Base-by-base conservation (phyloP, 2,329 filamentous ascomycete genomes). In the Pseudohalonectria lignicola region DNA sequence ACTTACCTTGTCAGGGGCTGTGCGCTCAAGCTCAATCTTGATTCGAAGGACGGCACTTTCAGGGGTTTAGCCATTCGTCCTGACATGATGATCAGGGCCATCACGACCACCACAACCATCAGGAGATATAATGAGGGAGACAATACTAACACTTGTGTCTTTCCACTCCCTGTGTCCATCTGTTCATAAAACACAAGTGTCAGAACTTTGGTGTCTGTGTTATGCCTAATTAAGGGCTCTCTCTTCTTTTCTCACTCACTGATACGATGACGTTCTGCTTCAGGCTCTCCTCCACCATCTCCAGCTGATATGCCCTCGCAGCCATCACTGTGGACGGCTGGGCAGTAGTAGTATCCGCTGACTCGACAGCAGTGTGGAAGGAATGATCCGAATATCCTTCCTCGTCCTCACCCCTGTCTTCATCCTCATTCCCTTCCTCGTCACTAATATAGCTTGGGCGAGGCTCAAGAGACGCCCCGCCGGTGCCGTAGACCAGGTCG, bases 91-190 rank as follows among this genome's bases (percentile, higher is more conserved):
- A n/a, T n/a, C n/a, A n/a, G n/a, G n/a, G n/a, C n/a, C n/a, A n/a
- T n/a, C n/a, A n/a, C n/a, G n/a, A n/a, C n/a, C n/a, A n/a, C n/a
- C n/a, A n/a, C n/a, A n/a, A n/a, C n/a, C n/a, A n/a, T n/a, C n/a
- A n/a, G n/a, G n/a, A n/a, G n/a, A n/a, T n/a, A n/a, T n/a, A n/a
- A n/a, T n/a, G n/a, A n/a, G n/a, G n/a, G n/a, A n/a, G n/a, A n/a
- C n/a, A n/a, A 10, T 13, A 57, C 70, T 59, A 69, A 85, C 81
- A 87, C 73, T 46, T 82, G 77, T 3, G 83, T 87, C 54, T 88
- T 88, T 2, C 83, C 83, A 45, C 74, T 85, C 1, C 83, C 83
- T 0, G 83, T 88, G 44, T 84, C 82, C 82, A 87, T 87, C 80
- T 82, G 43, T 26, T 26, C 12, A 7, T 26, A 26, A 8, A 26